Percentiles rank a stretch among this genome's conserved stretches.
Evolutionary conservation across 805 yeast genomes (phyloP).

Genomic region (Myxozyma nipponensis): DNA sequence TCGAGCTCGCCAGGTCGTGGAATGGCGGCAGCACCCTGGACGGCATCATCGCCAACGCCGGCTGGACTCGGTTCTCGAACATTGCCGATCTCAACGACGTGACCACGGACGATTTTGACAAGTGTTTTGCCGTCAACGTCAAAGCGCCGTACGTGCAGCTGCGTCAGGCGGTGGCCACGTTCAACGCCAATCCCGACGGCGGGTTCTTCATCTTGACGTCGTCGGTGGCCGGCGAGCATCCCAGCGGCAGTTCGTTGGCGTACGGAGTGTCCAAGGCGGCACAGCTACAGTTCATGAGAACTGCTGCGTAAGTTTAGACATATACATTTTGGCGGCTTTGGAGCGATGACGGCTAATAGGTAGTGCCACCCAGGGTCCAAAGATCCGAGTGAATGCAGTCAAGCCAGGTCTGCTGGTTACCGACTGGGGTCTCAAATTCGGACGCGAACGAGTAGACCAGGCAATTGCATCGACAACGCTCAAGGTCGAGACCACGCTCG

Average conservation of each 20-base stretch:
- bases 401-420: slow-evolving; percentile 30
- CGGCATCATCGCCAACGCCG: slow-evolving; percentile 42
- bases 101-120: slow-evolving; percentile 34
- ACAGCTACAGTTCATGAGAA: slow-evolving; percentile 33
- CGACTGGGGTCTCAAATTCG: slow-evolving; percentile 34
- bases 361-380: slow-evolving; percentile 22
- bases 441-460: slow-evolving; percentile 27
- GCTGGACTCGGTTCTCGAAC: slow-evolving; percentile 40
- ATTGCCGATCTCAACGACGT: slow-evolving; percentile 36
- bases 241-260: slow-evolving; percentile 35
- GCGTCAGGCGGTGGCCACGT: slow-evolving; percentile 15
- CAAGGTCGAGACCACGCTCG: slow-evolving; percentile 12
- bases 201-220: slow-evolving; percentile 23
- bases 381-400: slow-evolving; percentile 28
- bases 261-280: slow-evolving; percentile 39
- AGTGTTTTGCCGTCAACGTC: slow-evolving; percentile 26
- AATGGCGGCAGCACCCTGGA: slow-evolving; percentile 36
- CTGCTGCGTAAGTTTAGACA: neutral
- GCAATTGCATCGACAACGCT: slow-evolving; percentile 9
- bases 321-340: too few species aligned
- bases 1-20: slow-evolving; percentile 14
- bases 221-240: slow-evolving; percentile 13
- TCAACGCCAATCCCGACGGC: slow-evolving; percentile 14
- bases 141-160: slow-evolving; percentile 21
- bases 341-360: too few species aligned